phyloP scores from a whole-genome alignment of 2,329 filamentous ascomycete species.

The Bisporella sp. region DNA sequence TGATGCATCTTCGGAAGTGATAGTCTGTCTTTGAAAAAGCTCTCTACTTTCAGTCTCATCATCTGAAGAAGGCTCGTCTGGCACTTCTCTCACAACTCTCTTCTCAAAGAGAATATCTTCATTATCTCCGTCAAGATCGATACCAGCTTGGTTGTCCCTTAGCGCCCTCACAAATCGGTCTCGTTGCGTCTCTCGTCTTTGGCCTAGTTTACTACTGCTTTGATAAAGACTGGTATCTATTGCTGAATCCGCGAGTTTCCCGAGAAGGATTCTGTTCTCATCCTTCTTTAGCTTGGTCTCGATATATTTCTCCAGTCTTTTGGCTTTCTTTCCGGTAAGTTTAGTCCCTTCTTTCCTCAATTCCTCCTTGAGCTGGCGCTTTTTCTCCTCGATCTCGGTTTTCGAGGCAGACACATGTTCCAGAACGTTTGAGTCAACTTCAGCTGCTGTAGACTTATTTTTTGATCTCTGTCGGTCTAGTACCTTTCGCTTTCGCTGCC shows the following conservation, averaged over 20 bases:
- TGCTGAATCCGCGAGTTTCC: constrained; percentile 71
- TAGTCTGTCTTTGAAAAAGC: constrained; percentile 9
- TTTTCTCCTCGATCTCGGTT: constrained; percentile 44
- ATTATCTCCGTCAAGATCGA: constrained; percentile 34
- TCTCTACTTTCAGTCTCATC: constrained; percentile 13
- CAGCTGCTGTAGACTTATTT: constrained; percentile 30
- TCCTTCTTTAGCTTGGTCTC: constrained; percentile 94
- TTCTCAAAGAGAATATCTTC: constrained; percentile 47
- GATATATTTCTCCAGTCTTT: constrained; percentile 62
- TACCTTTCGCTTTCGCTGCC: constrained; percentile 62
- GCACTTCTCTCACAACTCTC: constrained; percentile 24
- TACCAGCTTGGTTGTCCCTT: constrained; percentile 57
- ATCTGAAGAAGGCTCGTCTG: constrained; percentile 25
- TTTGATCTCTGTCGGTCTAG: constrained; percentile 54
- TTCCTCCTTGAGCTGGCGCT: constrained; percentile 46
- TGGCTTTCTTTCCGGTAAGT: constrained; percentile 58
- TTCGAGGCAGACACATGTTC: constrained; percentile 43
- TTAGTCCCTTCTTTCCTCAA: constrained; percentile 44
- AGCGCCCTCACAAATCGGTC: constrained; percentile 59
- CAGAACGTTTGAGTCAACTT: constrained; percentile 45
- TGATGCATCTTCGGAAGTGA: constrained; percentile 3
- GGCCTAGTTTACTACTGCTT: constrained; percentile 72
- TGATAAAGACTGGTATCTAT: constrained; percentile 76
- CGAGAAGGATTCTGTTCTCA: constrained; percentile 77
- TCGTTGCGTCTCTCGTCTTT: constrained; percentile 62